Percentiles rank a stretch among this genome's conserved stretches.
Evolutionary conservation across 306 rosid genomes (phyloP).

Genomic region (Amphicarpaea edgeworthii): DNA sequence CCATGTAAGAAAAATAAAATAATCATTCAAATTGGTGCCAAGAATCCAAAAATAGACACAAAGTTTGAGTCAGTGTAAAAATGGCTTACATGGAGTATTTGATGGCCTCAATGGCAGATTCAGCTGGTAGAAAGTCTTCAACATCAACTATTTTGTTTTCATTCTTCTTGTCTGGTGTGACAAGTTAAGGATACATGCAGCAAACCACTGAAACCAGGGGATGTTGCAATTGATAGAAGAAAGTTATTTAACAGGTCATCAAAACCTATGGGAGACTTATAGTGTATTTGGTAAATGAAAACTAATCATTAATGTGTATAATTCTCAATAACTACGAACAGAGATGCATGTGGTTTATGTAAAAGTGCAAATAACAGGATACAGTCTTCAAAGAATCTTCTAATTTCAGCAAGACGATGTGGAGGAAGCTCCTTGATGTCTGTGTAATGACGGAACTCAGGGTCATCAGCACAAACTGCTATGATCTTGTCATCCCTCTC

Average conservation of each 20-base stretch:
- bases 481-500: constrained; percentile 99
- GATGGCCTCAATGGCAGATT: constrained; percentile 82
- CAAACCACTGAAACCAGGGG: constrained; percentile 3
- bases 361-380: constrained; percentile 59
- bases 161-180: constrained; percentile 85
- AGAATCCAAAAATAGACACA: constrained; percentile 12
- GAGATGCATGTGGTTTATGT: constrained; percentile 7
- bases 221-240: constrained; percentile 14
- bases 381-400: constrained; percentile 97
- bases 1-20: neutral
- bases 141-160: constrained; percentile 96
- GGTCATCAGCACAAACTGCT: constrained; percentile 99
- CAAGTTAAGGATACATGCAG: constrained; percentile 56
- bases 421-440: constrained; percentile 95
- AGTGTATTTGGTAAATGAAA: neutral
- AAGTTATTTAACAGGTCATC: constrained; percentile 7
- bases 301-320: constrained; percentile 7
- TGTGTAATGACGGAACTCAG: constrained; percentile 83
- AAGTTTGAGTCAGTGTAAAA: neutral
- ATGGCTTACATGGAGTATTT: constrained; percentile 85
- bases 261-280: constrained; percentile 4
- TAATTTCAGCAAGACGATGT: constrained; percentile 95
- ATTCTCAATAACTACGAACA: neutral
- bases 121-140: constrained; percentile 91
- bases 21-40: constrained; percentile 14